Base-by-base conservation (phyloP, 495 filamentous ascomycete genomes). In the Oidiodendron maius region DNA sequence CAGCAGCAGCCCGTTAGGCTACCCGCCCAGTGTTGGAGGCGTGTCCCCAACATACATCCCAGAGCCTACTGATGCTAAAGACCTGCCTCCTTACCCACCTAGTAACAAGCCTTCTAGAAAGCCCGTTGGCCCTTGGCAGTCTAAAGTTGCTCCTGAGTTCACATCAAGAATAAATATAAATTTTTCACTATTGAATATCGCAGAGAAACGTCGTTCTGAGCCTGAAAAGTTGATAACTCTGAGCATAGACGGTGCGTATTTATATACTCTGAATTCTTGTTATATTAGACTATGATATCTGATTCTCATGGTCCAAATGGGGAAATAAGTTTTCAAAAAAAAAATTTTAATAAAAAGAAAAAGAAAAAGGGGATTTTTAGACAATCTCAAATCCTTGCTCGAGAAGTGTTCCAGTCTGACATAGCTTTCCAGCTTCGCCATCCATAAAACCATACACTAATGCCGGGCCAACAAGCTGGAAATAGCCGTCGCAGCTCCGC, bases 1-100 rank as follows among this genome's bases (percentile, higher is more conserved):
- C 11, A 55, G 51, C 20, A 48, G 51, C 32, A 53, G 49, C 28
- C 57, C 57, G 40, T 43, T 52, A 37, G 40, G 51, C 20, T 54
- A 57, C 44, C 52, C 57, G n/a, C 53, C 53, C n/a, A 60, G 50
- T 48, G 22, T 56, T 36, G 50, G 57, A 44, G 51, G 50, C 40
- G 13, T 56, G 16, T 60, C 57, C 11, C 57, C 57, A 18, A 53
- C 43, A 44, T 60, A 56, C 46, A 51, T 51, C 49, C 25, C 50
- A 50, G 53, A 56, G 18, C 28, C 44, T 44, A 38, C 46, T 25
- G 57, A 60, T 38, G 53, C 53, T 32, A 46, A 52, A 49, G 49
- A 53, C 16, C 42, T 46, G 34, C 30, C 53, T 35, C 50, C 53
- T 60, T 52, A 54, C 50, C 35, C 43, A 40, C 53, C 46, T 48